Evolutionary conservation across 2,329 filamentous ascomycete species (phyloP).

Genomic region (Aspergillus ruber): DNA sequence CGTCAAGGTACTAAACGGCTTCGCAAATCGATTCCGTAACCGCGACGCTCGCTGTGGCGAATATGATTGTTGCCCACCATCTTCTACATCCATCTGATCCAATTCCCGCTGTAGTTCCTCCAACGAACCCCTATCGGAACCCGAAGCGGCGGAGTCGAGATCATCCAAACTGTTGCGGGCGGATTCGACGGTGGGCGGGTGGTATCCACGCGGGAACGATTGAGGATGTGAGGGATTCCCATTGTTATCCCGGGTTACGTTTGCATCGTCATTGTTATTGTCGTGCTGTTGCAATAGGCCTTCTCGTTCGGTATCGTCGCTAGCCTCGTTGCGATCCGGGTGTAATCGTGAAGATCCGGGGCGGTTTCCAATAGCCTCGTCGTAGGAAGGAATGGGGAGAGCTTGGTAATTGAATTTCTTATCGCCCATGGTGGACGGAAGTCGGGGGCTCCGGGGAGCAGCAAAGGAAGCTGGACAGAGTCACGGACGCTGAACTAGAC

Average conservation of each 20-base stretch:
- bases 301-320: constrained; percentile 68
- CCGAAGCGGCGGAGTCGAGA: constrained; percentile 49
- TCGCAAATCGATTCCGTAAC: constrained; percentile 48
- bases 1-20: constrained; percentile 51
- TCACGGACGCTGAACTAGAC: constrained; percentile 22
- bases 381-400: constrained; percentile 73
- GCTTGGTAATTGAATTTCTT: constrained; percentile 54
- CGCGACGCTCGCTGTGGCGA: constrained; percentile 28
- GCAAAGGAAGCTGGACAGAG: constrained; percentile 20
- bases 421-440: constrained; percentile 38
- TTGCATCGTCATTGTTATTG: constrained; percentile 12
- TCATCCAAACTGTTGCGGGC: constrained; percentile 58
- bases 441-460: constrained; percentile 27
- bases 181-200: constrained; percentile 75
- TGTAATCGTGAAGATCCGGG: constrained; percentile 45
- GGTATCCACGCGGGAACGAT: constrained; percentile 53
- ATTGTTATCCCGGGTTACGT: constrained; percentile 9
- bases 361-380: constrained; percentile 65
- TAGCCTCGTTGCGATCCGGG: constrained; percentile 53
- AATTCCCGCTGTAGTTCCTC: constrained; percentile 71
- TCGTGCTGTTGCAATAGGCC: constrained; percentile 60
- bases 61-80: constrained; percentile 42
- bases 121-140: constrained; percentile 48
- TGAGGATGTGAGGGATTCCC: constrained; percentile 31
- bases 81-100: constrained; percentile 81